Base-by-base conservation (phyloP, 305 asterid species). In the Petunia hybrid region DNA sequence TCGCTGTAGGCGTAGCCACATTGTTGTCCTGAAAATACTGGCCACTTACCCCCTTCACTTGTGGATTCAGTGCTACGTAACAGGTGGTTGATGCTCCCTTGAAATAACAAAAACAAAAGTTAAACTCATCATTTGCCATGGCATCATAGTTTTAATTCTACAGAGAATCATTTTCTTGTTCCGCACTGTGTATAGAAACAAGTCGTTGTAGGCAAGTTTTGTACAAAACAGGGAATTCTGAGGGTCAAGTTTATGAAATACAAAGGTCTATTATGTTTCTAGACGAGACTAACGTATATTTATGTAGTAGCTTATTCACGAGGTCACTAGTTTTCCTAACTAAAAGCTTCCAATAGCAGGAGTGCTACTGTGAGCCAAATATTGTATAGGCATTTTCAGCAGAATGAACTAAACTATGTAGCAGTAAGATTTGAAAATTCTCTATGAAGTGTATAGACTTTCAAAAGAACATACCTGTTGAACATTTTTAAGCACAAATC, bases 11-110 rank as follows among this genome's bases (percentile, higher is more conserved):
- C 61, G 83, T 86, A 59, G 83, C 86, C 86, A 90, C 51, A 76
- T 91, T 90, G 88, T 84, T 89, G 88, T 91, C 89, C 2, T 69
- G 22, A 81, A 91, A 90, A 81, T 91, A 91, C 70, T 87, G 78
- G 48, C 97, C 95, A 7, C 90, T 87, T 16, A 85, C 57, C 64
- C 93, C 97, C 51, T 85, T 86, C 81, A 91, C 79, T 70, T 91
- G 91, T 16, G 91, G 90, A 82, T 85, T 91, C 87, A 91, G 67
- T 7, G 95, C 94, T 73, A 85, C 76, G 67, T 89, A 91, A 61
- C 97, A 90, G 12, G 86, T 86, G 35, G 97, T 89, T 38, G 95
- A 88, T 51, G 97, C 97, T 60, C 97, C 95, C 94, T 87, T 13
- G 51, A 45, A 71, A 73, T 3, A 35, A 0, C 31, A 71, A 12